These are phyloP conservation scores for Talaromyces adpressus DNA, from an alignment of 495 filamentous ascomycete genomes.

Conservation along the genomic window DNA sequence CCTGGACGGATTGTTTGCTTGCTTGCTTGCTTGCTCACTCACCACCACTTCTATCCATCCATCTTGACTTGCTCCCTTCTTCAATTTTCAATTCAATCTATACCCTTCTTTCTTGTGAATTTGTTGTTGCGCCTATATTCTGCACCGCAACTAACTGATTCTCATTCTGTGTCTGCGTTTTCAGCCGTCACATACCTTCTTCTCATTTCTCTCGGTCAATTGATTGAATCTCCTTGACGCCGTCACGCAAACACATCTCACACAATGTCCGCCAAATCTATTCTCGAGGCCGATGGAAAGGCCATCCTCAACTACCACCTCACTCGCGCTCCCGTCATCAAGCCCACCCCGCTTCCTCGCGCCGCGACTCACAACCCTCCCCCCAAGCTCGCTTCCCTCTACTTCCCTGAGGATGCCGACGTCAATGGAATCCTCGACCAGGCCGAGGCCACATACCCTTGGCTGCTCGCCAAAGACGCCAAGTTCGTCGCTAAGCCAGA, in stretches of 20 bases:
- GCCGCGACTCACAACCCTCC: conserved; percentile 86
- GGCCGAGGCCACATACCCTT: conserved; percentile 92
- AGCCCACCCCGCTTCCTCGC: conserved; percentile 86
- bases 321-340: conserved; percentile 94
- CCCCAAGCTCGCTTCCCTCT: conserved; percentile 79
- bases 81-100: not conserved
- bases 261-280: conserved; percentile 95
- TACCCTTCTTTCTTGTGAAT: not conserved
- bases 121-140: not conserved
- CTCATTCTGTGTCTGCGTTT: not conserved
- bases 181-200: not conserved
- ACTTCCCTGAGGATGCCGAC: conserved; percentile 84
- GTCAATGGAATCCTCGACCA: conserved; percentile 84
- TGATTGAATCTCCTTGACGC: not conserved
- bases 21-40: not conserved
- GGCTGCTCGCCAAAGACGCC: conserved; percentile 72
- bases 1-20: not conserved
- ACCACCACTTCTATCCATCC: not conserved
- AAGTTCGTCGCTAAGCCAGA: conserved; percentile 99
- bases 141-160: not conserved
- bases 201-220: not conserved
- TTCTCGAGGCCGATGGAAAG: conserved; percentile 99
- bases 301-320: conserved; percentile 99
- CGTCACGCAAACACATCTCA: conserved; percentile 13
- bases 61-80: not conserved